Percentiles rank a stretch among this genome's conserved stretches.
These are phyloP conservation scores for Dionaea muscipula DNA, from an alignment of 179 eudicot genomes.

Conservation along the genomic window DNA sequence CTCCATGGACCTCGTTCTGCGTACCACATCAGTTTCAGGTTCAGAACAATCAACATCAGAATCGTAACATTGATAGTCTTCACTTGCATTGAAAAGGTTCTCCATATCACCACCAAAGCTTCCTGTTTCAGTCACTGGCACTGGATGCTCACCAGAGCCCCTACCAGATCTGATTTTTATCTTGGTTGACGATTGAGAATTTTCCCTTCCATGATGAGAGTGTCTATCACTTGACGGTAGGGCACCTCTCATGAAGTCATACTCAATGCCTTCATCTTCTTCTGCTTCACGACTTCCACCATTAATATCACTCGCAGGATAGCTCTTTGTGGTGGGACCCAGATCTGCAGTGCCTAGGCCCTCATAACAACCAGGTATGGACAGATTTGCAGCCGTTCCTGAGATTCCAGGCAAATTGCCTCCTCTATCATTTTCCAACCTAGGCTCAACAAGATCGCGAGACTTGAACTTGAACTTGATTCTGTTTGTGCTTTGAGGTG, in stretches of 20 bases:
- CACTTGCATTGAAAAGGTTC: constrained; percentile 29
- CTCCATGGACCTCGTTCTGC: constrained; percentile 51
- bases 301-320: background rate
- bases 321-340: background rate
- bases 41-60: constrained; percentile 33
- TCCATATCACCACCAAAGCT: constrained; percentile 25
- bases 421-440: background rate
- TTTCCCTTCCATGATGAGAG: constrained; percentile 22
- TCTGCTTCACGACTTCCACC: constrained; percentile 10
- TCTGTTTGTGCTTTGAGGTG: constrained; percentile 22
- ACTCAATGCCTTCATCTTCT: constrained; percentile 13
- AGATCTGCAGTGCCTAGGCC: background rate
- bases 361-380: background rate
- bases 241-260: constrained; percentile 10
- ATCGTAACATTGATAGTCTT: constrained; percentile 13
- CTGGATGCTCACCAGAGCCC: constrained; percentile 21
- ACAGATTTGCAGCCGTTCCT: background rate
- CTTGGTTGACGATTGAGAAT: constrained; percentile 30
- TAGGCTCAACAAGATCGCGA: background rate
- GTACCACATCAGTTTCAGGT: constrained; percentile 33
- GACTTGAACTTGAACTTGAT: constrained; percentile 21
- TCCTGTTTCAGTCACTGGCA: constrained; percentile 17
- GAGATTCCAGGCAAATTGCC: background rate
- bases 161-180: constrained; percentile 43
- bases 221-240: constrained; percentile 3